These are phyloP conservation scores for baker's yeast (Saccharomyces cerevisiae) DNA, from an alignment of 805 yeast genomes.

Conservation along the genomic window DNA sequence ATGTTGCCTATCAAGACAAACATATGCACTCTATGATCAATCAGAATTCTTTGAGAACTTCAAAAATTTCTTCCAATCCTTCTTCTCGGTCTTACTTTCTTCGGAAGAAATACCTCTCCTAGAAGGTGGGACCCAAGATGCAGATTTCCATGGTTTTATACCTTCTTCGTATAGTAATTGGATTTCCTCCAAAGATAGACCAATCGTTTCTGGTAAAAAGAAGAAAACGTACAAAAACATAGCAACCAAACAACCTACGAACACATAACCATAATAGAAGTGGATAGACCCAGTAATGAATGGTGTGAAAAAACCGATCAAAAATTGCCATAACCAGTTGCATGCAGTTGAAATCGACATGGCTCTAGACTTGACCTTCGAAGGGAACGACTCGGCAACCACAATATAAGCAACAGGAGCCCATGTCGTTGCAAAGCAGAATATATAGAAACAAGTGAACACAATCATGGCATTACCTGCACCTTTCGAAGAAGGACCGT, in stretches of 20 bases:
- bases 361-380: slow-evolving; percentile 55
- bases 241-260: slow-evolving; percentile 44
- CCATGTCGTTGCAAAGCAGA: slow-evolving; percentile 71
- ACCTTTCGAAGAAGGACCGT: slow-evolving; percentile 37
- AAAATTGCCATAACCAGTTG: slow-evolving; percentile 62
- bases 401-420: slow-evolving; percentile 63
- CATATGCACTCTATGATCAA: not conserved
- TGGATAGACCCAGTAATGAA: slow-evolving; percentile 52
- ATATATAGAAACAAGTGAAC: slow-evolving; percentile 60
- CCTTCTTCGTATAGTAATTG: slow-evolving; percentile 39
- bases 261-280: slow-evolving; percentile 56
- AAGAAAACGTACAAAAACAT: slow-evolving; percentile 55
- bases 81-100: slow-evolving; percentile 8
- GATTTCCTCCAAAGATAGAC: slow-evolving; percentile 69
- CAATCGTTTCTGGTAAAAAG: slow-evolving; percentile 65
- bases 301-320: slow-evolving; percentile 61
- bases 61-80: slow-evolving; percentile 8
- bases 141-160: slow-evolving; percentile 38
- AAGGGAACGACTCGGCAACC: slow-evolving; percentile 62
- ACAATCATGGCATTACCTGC: slow-evolving; percentile 68
- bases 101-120: slow-evolving; percentile 12
- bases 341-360: slow-evolving; percentile 52
- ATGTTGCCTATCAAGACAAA: not conserved
- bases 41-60: slow-evolving; percentile 1
- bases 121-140: slow-evolving; percentile 42